phyloP scores from a whole-genome alignment of 768 basidiomycete genomes.

The Naganishia onofrii region DNA sequence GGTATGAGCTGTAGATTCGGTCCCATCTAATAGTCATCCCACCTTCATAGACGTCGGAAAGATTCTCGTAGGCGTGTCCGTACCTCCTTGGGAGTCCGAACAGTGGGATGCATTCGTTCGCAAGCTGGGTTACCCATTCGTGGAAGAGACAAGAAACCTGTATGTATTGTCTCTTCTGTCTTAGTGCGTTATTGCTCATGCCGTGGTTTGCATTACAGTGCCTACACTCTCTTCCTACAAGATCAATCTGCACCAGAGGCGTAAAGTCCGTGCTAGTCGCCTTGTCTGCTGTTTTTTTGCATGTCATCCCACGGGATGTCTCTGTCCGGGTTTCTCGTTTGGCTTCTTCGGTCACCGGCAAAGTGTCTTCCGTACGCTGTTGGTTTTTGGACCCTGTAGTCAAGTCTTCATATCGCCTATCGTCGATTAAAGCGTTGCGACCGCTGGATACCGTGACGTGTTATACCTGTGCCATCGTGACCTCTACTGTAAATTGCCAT shows the following conservation, averaged over 20 bases:
- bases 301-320: not conserved
- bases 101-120: constrained; percentile 73
- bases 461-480: too few relatives aligned
- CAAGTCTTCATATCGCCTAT: too few relatives aligned
- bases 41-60: constrained; percentile 74
- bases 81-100: constrained; percentile 65
- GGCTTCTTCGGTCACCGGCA: too few relatives aligned
- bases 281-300: not conserved
- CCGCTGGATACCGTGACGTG: too few relatives aligned
- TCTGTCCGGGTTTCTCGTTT: not conserved
- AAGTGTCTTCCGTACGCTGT: too few relatives aligned
- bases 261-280: not conserved
- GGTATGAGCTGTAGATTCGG: constrained; percentile 1
- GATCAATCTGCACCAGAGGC: not conserved
- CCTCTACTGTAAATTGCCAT: too few relatives aligned
- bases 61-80: constrained; percentile 89
- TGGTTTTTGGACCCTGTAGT: too few relatives aligned
- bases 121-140: constrained; percentile 77
- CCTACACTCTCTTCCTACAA: not conserved
- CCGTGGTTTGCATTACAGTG: not conserved
- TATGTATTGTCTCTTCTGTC: not conserved
- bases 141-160: constrained; percentile 87
- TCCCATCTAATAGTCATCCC: not conserved
- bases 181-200: not conserved
- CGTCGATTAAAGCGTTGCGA: too few relatives aligned